Percentiles rank a stretch among this genome's conserved stretches.
Evolutionary conservation across 257 asterid species (phyloP).

Genomic region (Solanum lycopersicoides): DNA sequence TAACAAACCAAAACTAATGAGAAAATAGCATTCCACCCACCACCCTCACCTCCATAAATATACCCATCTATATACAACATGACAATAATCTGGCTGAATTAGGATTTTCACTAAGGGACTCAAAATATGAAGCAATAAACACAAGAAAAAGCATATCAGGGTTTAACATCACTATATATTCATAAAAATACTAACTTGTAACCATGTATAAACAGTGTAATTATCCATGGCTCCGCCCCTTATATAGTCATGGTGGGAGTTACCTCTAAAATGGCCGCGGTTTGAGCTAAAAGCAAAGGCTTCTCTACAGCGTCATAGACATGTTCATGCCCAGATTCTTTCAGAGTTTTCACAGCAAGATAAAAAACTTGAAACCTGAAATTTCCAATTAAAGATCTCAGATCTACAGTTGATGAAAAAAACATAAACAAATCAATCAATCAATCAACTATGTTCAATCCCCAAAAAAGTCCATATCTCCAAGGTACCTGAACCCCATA

Average conservation of each 20-base stretch:
- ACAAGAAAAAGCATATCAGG: rapidly evolving
- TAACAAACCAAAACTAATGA: neutral
- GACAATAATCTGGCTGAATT: neutral
- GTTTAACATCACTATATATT: neutral
- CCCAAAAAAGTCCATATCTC: neutral
- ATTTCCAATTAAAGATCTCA: neutral
- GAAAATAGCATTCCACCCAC: neutral
- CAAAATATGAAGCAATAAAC: neutral
- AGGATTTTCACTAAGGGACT: neutral
- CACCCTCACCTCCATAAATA: neutral
- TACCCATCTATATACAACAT: neutral
- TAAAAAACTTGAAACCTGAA: constrained; percentile 62
- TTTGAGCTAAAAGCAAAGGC: constrained; percentile 75
- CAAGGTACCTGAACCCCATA: neutral
- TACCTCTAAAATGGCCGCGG: constrained; percentile 76
- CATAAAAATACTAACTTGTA: neutral
- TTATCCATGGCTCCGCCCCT: neutral
- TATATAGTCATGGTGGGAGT: neutral
- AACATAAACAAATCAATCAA: neutral
- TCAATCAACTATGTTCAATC: neutral
- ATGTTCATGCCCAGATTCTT: constrained; percentile 49
- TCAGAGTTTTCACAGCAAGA: constrained; percentile 47
- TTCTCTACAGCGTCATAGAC: constrained; percentile 73
- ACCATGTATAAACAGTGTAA: neutral
- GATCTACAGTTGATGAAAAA: neutral